phyloP scores from a whole-genome alignment of 768 basidiomycete species.

The Termitomyces sp. region DNA sequence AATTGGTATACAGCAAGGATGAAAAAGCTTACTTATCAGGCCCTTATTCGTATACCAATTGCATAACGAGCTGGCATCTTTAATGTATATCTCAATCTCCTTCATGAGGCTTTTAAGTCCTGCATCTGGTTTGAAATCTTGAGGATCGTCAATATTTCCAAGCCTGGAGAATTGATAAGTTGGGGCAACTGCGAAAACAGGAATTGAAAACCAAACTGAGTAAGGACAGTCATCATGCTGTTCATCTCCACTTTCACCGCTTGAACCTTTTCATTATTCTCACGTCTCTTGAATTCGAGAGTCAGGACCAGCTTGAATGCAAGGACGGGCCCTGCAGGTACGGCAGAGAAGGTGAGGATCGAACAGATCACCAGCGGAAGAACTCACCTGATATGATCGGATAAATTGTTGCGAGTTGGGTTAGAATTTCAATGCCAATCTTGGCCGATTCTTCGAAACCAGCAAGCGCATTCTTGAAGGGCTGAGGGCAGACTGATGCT shows the following conservation, averaged over 20 bases:
- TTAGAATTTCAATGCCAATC: background rate
- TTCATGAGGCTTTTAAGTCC: background rate
- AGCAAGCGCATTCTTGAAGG: background rate
- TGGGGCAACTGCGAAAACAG: too few species aligned
- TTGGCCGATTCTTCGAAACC: background rate
- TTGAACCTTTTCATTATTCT: background rate
- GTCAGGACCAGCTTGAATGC: background rate
- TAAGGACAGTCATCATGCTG: background rate
- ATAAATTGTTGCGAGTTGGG: background rate
- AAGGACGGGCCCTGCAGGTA: background rate
- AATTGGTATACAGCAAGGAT: too few species aligned
- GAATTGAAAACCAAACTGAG: background rate
- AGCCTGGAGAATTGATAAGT: background rate
- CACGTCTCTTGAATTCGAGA: background rate
- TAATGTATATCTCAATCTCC: background rate
- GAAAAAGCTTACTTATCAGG: background rate
- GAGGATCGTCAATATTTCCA: background rate
- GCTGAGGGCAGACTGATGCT: background rate
- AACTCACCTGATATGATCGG: background rate
- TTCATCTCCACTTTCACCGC: background rate
- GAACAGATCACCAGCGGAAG: background rate
- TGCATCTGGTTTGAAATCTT: background rate
- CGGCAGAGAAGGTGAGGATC: background rate
- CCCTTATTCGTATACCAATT: background rate
- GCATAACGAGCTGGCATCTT: background rate